Conservation (phyloP, 495 filamentous ascomycete genomes). For the Hypoxylon fragiforme region DNA sequence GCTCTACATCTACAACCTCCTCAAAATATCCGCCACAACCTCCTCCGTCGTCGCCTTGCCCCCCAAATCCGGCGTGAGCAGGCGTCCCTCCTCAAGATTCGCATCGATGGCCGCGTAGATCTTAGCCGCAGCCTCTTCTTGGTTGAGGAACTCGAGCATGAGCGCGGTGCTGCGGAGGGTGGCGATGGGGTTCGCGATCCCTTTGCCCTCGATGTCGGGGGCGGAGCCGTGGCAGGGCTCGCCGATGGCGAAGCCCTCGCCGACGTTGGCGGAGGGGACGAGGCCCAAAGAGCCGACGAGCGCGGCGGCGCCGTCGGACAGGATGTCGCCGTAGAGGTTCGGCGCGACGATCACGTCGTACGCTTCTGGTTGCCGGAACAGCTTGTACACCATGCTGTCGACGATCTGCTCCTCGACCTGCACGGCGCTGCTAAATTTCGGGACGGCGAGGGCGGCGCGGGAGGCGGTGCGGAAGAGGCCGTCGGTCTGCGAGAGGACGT, state of each 20-base stretch:
- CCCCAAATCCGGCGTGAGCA: conserved; percentile 88
- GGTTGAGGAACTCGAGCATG: conserved; percentile 93
- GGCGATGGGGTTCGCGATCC: conserved; percentile 94
- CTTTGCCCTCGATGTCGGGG: conserved; percentile 90
- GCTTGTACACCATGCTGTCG: conserved; percentile 98
- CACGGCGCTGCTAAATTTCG: conserved; percentile 59
- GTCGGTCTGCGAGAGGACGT: conserved; percentile 95
- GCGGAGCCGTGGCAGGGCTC: conserved; percentile 98
- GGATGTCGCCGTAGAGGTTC: conserved; percentile 96
- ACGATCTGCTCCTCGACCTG: conserved; percentile 96
- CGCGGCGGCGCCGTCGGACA: conserved; percentile 93
- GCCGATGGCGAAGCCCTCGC: conserved; percentile 91
- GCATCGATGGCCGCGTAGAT: conserved; percentile 92
- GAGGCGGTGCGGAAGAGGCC: conserved; percentile 89
- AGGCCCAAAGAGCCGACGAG: conserved; percentile 92
- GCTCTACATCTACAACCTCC: conserved; percentile 63
- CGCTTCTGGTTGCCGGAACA: conserved; percentile 88
- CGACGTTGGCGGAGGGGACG: conserved; percentile 95
- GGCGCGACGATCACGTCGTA: conserved; percentile 99
- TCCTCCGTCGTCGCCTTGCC: conserved; percentile 85
- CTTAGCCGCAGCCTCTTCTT: conserved; percentile 80
- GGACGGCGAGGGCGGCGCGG: conserved; percentile 65
- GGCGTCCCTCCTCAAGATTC: conserved; percentile 80
- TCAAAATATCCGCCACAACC: conserved; percentile 87
- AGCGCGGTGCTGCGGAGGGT: conserved; percentile 87